These are phyloP conservation scores for Quercus mongolica DNA, from an alignment of 306 rosid species.

Conservation along the genomic window DNA sequence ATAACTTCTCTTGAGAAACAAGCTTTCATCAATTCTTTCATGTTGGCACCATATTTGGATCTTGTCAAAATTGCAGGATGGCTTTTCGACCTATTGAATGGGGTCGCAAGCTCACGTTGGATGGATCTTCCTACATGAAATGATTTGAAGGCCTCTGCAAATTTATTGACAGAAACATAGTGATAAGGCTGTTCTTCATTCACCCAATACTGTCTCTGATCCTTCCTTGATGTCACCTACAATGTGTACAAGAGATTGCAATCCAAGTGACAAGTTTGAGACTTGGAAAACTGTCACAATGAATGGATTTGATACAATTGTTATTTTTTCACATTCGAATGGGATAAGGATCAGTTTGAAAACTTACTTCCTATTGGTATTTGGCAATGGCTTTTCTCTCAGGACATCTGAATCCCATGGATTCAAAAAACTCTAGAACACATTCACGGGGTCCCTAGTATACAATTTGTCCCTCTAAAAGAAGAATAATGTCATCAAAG, in stretches of 20 bases:
- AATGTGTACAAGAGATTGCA: background rate
- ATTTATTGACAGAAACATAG: constrained; percentile 11
- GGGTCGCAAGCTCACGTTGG: constrained; percentile 18
- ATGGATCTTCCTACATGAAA: constrained; percentile 9
- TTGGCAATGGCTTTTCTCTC: constrained; percentile 17
- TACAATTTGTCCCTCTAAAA: constrained; percentile 11
- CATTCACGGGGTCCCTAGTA: constrained; percentile 16
- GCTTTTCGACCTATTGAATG: constrained; percentile 18
- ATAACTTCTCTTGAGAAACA: constrained; percentile 20
- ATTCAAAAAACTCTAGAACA: constrained; percentile 14
- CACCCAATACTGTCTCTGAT: constrained; percentile 19
- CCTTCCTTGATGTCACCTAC: constrained; percentile 12
- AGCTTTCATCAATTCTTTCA: constrained; percentile 17
- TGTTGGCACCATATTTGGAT: constrained; percentile 9
- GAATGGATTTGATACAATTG: too few relatives aligned
- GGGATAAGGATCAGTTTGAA: background rate
- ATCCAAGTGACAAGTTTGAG: background rate
- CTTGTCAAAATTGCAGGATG: constrained; percentile 22
- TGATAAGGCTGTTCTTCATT: constrained; percentile 7
- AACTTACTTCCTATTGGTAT: constrained; percentile 23
- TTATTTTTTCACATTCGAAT: background rate
- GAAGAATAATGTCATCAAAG: constrained; percentile 24
- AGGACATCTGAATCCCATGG: constrained; percentile 18
- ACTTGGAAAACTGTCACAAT: background rate
- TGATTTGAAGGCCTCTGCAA: constrained; percentile 22